Evolutionary conservation across 495 filamentous ascomycete species (phyloP).

Genomic region (Pyronema domesticum): DNA sequence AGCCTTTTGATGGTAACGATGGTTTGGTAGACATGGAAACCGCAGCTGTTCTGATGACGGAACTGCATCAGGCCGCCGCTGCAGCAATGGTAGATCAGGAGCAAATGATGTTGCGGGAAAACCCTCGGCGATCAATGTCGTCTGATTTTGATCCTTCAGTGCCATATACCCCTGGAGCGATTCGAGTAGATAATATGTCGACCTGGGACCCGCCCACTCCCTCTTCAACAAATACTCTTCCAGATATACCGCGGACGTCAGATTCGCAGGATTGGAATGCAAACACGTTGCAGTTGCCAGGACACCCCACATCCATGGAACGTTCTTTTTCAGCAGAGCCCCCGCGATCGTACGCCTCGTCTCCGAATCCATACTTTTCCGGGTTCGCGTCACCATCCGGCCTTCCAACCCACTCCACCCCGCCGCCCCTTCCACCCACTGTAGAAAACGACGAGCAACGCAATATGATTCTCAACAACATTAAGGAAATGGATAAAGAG

Average conservation of each 20-base stretch:
- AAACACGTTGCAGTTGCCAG: constrained; percentile 29
- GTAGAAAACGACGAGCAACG: constrained; percentile 61
- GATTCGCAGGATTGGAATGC: constrained; percentile 43
- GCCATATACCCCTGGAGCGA: constrained; percentile 54
- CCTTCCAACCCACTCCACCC: constrained; percentile 30
- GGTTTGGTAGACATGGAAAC: constrained; percentile 95
- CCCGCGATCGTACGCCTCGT: constrained; percentile 34
- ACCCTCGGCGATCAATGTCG: constrained; percentile 54
- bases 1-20: constrained; percentile 90
- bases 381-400: constrained; percentile 43
- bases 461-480: constrained; percentile 64
- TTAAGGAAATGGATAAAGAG: constrained; percentile 59
- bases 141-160: constrained; percentile 53
- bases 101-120: constrained; percentile 39
- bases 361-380: constrained; percentile 35
- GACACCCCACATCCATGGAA: constrained; percentile 44
- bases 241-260: constrained; percentile 28
- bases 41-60: constrained; percentile 96
- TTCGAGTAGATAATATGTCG: constrained; percentile 65
- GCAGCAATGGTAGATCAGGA: constrained; percentile 58
- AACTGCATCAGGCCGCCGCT: constrained; percentile 92
- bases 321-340: constrained; percentile 44
- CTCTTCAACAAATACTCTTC: constrained; percentile 14
- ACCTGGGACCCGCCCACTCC: constrained; percentile 21
- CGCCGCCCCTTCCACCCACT: constrained; percentile 50